Percentiles rank a stretch among this genome's conserved stretches.
Conservation (phyloP, 2,329 filamentous ascomycete species). For the Alternaria gaisen region DNA sequence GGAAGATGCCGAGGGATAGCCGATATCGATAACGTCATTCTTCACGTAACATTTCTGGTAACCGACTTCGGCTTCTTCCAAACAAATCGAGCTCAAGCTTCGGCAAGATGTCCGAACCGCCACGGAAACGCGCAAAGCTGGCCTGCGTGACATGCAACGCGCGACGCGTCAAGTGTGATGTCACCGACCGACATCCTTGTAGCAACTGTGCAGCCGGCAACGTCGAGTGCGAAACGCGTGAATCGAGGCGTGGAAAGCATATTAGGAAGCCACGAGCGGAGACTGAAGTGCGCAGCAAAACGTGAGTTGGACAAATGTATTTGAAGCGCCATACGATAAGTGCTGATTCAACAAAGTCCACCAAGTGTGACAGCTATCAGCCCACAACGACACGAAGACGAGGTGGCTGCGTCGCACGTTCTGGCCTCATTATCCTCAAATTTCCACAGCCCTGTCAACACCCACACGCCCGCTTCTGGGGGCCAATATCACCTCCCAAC, state of each 20-base stretch:
- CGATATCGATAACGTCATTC: conserved; percentile 28
- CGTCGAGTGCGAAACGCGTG: conserved; percentile 53
- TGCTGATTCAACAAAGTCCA: neutral
- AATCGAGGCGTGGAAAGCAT: conserved; percentile 57
- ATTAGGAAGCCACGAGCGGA: conserved; percentile 31
- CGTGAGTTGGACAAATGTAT: conserved; percentile 20
- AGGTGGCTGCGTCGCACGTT: conserved; percentile 41
- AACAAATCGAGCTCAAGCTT: conserved; percentile 13
- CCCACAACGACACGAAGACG: conserved; percentile 37
- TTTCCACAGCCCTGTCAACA: conserved; percentile 34
- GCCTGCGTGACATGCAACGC: conserved; percentile 57
- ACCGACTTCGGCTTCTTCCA: conserved; percentile 35
- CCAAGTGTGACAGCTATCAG: conserved; percentile 14
- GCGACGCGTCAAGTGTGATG: conserved; percentile 58
- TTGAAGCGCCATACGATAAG: too few relatives aligned
- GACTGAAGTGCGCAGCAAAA: conserved; percentile 23
- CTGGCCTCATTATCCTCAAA: conserved; percentile 40
- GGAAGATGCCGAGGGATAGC: conserved; percentile 22
- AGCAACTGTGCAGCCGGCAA: conserved; percentile 52
- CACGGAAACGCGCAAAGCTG: conserved; percentile 52
- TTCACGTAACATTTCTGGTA: conserved; percentile 20
- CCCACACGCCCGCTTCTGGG: conserved; percentile 13
- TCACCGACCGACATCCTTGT: conserved; percentile 56
- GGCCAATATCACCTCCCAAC: conserved; percentile 26
- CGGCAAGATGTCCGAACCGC: conserved; percentile 30